Evolutionary conservation across 805 yeast genomes (phyloP).

Genomic region (Lachancea sp.): DNA sequence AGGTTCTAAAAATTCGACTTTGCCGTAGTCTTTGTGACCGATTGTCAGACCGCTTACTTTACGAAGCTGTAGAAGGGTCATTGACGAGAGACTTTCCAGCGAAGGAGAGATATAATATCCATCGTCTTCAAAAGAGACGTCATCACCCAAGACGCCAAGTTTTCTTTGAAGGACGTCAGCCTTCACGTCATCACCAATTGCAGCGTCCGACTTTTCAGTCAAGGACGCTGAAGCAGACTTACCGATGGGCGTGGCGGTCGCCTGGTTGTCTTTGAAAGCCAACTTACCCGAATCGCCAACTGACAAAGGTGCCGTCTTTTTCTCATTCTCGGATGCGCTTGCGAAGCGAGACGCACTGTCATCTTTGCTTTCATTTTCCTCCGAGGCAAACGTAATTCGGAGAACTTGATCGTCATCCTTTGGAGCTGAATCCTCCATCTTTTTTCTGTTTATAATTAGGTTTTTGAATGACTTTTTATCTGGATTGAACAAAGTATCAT

Average conservation of each 20-base stretch:
- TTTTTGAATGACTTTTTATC: constrained; percentile 27
- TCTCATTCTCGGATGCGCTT: neutral
- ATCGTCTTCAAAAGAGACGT: constrained; percentile 49
- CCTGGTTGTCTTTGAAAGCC: neutral
- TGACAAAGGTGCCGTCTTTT: constrained; percentile 10
- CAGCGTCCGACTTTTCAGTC: constrained; percentile 2
- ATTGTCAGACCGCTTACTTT: constrained; percentile 58
- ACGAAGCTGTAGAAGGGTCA: constrained; percentile 59
- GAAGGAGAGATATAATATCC: constrained; percentile 90
- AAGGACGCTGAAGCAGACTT: constrained; percentile 8
- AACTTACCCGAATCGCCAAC: neutral
- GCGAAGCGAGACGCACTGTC: constrained; percentile 1
- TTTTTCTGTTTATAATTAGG: constrained; percentile 22
- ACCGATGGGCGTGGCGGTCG: neutral
- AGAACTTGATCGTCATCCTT: constrained; percentile 11
- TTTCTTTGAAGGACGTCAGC: constrained; percentile 6
- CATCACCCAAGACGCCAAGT: constrained; percentile 30
- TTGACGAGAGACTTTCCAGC: constrained; percentile 49
- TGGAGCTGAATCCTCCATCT: constrained; percentile 9
- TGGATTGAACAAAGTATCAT: constrained; percentile 23
- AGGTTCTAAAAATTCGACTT: constrained; percentile 67
- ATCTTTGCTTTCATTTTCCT: constrained; percentile 5
- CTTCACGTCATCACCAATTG: neutral
- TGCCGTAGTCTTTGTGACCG: constrained; percentile 71
- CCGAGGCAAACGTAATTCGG: constrained; percentile 15